Conservation (phyloP, 768 basidiomycete genomes). For the Hericium alpestre region DNA sequence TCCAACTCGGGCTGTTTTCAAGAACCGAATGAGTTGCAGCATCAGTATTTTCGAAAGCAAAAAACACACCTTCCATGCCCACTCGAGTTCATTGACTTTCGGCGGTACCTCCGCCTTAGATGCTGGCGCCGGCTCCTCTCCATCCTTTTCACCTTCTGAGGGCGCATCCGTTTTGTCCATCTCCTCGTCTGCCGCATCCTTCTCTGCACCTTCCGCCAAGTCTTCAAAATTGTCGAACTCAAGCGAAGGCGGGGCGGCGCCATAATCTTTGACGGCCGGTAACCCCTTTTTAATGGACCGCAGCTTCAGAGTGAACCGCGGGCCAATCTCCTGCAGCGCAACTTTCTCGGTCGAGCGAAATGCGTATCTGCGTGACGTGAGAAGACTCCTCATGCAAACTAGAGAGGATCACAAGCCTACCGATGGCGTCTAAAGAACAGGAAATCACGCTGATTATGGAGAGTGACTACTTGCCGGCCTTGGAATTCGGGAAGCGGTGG, state of each 20-base stretch:
- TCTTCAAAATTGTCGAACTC: conserved; percentile 35
- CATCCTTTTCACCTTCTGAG: conserved; percentile 19
- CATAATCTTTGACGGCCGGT: conserved; percentile 66
- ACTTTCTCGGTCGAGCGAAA: conserved; percentile 89
- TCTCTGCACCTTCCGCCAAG: conserved; percentile 18
- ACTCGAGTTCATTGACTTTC: conserved; percentile 69
- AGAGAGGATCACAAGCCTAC: conserved; percentile 27
- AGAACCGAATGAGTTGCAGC: conserved; percentile 5
- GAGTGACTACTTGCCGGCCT: conserved; percentile 91
- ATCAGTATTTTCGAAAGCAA: too few species aligned
- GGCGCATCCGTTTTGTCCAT: conserved; percentile 8
- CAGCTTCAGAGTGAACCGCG: conserved; percentile 91
- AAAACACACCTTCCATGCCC: conserved; percentile 78
- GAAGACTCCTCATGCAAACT: conserved; percentile 4
- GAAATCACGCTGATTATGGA: conserved; percentile 97
- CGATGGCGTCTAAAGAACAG: conserved; percentile 94
- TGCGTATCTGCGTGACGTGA: conserved; percentile 52
- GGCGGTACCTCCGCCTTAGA: conserved; percentile 28
- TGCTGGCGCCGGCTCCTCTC: conserved; percentile 11
- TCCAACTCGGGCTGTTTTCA: conserved; percentile 77
- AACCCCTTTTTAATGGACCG: conserved; percentile 81
- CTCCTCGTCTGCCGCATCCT: not conserved
- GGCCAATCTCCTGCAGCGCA: conserved; percentile 92
- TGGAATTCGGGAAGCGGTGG: conserved; percentile 92
- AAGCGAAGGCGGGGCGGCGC: conserved; percentile 48